Conservation (phyloP, 139 green algal genomes). For the Dunaliella primolecta region DNA sequence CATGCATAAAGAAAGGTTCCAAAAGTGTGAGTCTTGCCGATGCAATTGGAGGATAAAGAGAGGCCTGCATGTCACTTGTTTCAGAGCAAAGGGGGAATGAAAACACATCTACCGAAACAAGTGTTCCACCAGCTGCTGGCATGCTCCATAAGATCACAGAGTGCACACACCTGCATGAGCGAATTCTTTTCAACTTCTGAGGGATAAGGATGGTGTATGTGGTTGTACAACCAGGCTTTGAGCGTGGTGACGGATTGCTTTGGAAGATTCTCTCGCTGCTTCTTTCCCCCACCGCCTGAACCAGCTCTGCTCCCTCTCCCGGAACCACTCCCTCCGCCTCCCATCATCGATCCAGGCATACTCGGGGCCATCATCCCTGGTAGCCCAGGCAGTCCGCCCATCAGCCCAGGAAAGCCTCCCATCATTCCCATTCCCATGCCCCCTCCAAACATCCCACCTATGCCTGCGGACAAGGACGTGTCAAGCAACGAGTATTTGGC, state of each 20-base stretch:
- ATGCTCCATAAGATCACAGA: too few species aligned
- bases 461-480: too few species aligned
- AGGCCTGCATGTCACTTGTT: too few species aligned
- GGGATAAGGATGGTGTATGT: slow-evolving; percentile 50
- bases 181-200: slow-evolving; percentile 43
- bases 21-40: too few species aligned
- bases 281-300: slow-evolving; percentile 22
- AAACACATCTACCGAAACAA: too few species aligned
- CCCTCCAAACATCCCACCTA: neutral
- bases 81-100: too few species aligned
- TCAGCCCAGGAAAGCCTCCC: neutral
- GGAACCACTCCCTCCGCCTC: neutral
- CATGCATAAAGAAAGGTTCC: too few species aligned
- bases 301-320: neutral
- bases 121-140: too few species aligned
- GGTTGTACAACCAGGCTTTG: slow-evolving; percentile 48
- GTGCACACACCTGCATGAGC: slow-evolving; percentile 18
- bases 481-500: too few species aligned
- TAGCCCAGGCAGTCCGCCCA: too few species aligned
- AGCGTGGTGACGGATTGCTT: slow-evolving; percentile 13
- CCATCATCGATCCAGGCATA: neutral
- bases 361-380: neutral
- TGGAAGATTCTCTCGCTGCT: slow-evolving; percentile 32
- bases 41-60: too few species aligned
- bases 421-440: neutral